Base-by-base conservation (phyloP, 1,139 yeast species). In the Debaryomyces coudertii region DNA sequence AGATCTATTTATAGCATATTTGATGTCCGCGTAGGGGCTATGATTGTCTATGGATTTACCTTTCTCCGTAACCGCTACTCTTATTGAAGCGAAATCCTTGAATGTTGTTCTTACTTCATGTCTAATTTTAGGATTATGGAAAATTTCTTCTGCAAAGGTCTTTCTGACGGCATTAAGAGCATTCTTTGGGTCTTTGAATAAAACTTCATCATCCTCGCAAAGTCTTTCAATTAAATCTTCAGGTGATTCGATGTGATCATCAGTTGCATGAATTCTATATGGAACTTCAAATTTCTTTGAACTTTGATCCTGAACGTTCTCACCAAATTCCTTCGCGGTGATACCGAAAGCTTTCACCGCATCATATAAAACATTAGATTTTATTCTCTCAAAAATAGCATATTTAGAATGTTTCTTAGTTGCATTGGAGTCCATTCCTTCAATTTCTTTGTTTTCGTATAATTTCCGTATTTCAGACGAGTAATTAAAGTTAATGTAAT, bases 1-100 rank as follows among this genome's bases (percentile, higher is more conserved):
- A 1, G 89, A 77, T 58, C 95, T 79, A 65, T 90, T 87, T 46
- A 83, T 79, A 14, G 97, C 96, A 65, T 93, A 95, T 63, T 93
- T 95, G 69, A 95, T 85, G 59, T 90, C 97, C 49, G 87, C 90
- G 58, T 84, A 92, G 1, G 93, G 87, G 52, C 93, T 85, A 51
- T 84, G 84, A 47, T 80, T 83, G 54, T 87, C 95, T 52, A 93
- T 93, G 53, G 82, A 74, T 57, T 82, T 82, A 50, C 99, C 99
- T 67, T 89, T 90, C 53, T 90, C 95, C 0, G 98, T 92, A 34
- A 92, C 69, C 12, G 82, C 79, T 18, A 92, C 85, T 61, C 87
- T 86, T 16, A 92, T 78, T 22, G 79, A 77, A 12, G 95, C 90
- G 58, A 79, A 83, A 35, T 77, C 75, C 62, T 83, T 80, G 62